Conservation (phyloP, 306 rosid genomes). For the Pterocarpus macrocarpus region DNA sequence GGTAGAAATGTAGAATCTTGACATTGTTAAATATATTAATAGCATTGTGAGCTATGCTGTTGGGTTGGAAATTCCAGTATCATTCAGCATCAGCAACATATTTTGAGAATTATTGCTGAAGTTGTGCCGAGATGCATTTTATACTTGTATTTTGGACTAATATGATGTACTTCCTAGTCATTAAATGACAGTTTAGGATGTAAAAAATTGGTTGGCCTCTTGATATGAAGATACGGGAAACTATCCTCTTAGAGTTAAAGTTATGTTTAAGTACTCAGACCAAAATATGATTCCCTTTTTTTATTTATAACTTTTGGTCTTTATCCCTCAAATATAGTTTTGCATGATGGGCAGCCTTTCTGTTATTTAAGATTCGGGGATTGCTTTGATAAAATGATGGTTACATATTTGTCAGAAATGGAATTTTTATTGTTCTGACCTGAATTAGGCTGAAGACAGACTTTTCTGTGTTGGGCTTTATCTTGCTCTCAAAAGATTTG, state of each 20-base stretch:
- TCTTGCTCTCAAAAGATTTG: conserved; percentile 15
- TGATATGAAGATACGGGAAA: conserved; percentile 19
- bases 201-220: conserved; percentile 19
- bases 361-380: background rate
- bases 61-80: conserved; percentile 36
- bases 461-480: conserved; percentile 13
- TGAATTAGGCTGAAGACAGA: conserved; percentile 11
- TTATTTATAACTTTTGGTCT: background rate
- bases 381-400: conserved; percentile 15
- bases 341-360: background rate
- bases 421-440: conserved; percentile 14
- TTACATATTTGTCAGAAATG: background rate
- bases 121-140: background rate
- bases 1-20: conserved; percentile 20
- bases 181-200: conserved; percentile 21
- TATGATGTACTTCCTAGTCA: conserved; percentile 8
- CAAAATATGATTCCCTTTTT: conserved; percentile 14
- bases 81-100: conserved; percentile 8
- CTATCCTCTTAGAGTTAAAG: conserved; percentile 17
- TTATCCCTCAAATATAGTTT: background rate
- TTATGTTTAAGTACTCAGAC: background rate
- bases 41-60: conserved; percentile 37
- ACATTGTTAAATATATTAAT: conserved; percentile 10
- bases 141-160: conserved; percentile 13
- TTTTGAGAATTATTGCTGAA: background rate